Percentiles rank a stretch among this genome's conserved stretches.
Conservation (phyloP, 2,329 filamentous ascomycete species). For the Colletotrichum musicola region DNA sequence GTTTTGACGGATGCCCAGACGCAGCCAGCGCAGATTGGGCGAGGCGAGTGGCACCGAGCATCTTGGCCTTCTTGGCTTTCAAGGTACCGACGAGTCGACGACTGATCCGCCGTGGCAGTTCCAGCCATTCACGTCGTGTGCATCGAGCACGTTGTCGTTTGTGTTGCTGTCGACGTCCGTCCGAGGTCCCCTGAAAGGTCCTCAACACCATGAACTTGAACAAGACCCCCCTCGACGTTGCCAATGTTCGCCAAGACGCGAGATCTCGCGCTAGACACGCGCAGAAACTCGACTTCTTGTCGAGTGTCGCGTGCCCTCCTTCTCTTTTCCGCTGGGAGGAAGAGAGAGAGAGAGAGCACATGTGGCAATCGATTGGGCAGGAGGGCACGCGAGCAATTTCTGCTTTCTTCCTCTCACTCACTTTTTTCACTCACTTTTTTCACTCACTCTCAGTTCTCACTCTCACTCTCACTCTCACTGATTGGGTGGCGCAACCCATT, state of each 20-base stretch:
- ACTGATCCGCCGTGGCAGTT: constrained; percentile 1
- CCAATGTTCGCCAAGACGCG: constrained; percentile 25
- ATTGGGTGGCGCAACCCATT: not conserved
- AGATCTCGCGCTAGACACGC: constrained; percentile 26
- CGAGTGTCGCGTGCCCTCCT: constrained; percentile 34
- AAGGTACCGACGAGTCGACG: constrained; percentile 25
- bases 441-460: too few relatives aligned
- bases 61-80: constrained; percentile 37
- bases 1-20: constrained; percentile 37
- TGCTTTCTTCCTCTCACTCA: not conserved
- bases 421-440: too few relatives aligned
- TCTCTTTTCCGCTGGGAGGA: constrained; percentile 4
- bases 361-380: constrained; percentile 27
- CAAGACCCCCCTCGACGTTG: not conserved
- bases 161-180: constrained; percentile 7
- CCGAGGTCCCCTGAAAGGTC: not conserved
- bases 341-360: constrained; percentile 13
- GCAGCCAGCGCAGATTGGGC: constrained; percentile 23
- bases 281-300: not conserved
- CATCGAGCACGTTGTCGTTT: constrained; percentile 31
- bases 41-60: constrained; percentile 16
- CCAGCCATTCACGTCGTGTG: constrained; percentile 19
- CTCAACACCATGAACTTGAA: too few relatives aligned
- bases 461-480: not conserved
- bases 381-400: constrained; percentile 31